These are phyloP conservation scores for Euryodendron excelsum DNA, from an alignment of 148 eudicot genomes.

Conservation along the genomic window DNA sequence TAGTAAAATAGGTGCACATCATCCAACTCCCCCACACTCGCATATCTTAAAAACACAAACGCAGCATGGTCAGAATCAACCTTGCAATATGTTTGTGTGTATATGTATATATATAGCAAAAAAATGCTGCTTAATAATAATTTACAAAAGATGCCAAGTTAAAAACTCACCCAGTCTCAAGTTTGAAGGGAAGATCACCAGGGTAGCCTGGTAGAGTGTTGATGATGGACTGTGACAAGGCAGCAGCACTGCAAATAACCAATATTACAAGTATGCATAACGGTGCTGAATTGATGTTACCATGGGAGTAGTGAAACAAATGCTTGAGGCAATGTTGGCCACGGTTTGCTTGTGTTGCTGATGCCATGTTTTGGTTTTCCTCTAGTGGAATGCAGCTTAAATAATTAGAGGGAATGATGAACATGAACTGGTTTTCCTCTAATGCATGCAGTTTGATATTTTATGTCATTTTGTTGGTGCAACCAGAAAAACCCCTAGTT, in stretches of 20 bases:
- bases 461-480: too few species aligned
- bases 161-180: slow-evolving; percentile 30
- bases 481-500: too few species aligned
- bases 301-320: not conserved
- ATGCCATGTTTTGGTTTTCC: too few species aligned
- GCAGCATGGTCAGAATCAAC: too few species aligned
- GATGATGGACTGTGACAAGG: slow-evolving; percentile 9
- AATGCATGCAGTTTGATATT: too few species aligned
- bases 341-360: too few species aligned
- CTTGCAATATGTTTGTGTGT: too few species aligned
- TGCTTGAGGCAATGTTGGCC: not conserved
- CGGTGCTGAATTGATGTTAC: not conserved
- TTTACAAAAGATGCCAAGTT: not conserved
- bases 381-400: too few species aligned
- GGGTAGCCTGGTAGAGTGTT: slow-evolving; percentile 21
- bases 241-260: not conserved
- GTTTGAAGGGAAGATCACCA: slow-evolving; percentile 28
- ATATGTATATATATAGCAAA: too few species aligned
- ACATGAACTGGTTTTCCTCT: too few species aligned
- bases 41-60: slow-evolving; percentile 14
- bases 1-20: slow-evolving; percentile 29
- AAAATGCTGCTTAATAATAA: too few species aligned
- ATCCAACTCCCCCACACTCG: slow-evolving; percentile 20
- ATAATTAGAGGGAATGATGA: too few species aligned
- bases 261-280: not conserved